Evolutionary conservation across 2,329 filamentous ascomycete species (phyloP).

Genomic region (Penicillium griseofulvum): DNA sequence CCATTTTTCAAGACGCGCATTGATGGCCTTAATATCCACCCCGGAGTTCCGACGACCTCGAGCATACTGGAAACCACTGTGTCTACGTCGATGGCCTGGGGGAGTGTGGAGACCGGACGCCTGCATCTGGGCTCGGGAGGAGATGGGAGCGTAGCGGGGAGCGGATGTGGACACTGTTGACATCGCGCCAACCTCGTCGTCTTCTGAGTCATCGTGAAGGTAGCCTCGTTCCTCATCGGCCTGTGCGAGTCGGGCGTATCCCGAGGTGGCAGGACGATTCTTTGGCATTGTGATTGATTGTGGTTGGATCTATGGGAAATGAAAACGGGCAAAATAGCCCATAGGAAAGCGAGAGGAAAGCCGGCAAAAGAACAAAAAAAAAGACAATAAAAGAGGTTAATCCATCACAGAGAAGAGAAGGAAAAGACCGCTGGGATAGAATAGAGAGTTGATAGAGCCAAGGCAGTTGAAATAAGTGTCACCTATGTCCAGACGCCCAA

Average conservation of each 20-base stretch:
- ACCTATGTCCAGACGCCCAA: slow-evolving; percentile 16
- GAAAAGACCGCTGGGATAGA: slow-evolving; percentile 2
- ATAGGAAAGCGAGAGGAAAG: slow-evolving; percentile 11
- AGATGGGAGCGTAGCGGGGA: slow-evolving; percentile 63
- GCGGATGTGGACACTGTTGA: slow-evolving; percentile 55
- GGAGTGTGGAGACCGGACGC: slow-evolving; percentile 38
- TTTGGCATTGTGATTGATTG: slow-evolving; percentile 58
- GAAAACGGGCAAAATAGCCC: background rate
- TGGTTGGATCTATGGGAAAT: slow-evolving; percentile 10
- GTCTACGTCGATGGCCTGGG: slow-evolving; percentile 46
- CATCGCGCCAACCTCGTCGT: slow-evolving; percentile 58
- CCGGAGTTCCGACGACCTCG: slow-evolving; percentile 72
- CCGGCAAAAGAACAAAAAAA: slow-evolving; percentile 8
- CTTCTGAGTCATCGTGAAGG: slow-evolving; percentile 66
- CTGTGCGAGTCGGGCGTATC: slow-evolving; percentile 81
- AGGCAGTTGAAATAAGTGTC: slow-evolving; percentile 10
- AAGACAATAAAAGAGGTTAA: slow-evolving; percentile 9
- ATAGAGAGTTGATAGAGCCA: slow-evolving; percentile 3
- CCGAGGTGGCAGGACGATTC: slow-evolving; percentile 69
- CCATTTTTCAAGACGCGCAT: slow-evolving; percentile 91
- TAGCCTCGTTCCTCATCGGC: slow-evolving; percentile 60
- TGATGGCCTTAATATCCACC: slow-evolving; percentile 97
- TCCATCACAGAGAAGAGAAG: slow-evolving; percentile 14
- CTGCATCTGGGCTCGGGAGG: slow-evolving; percentile 52
- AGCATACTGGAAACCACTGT: slow-evolving; percentile 47